Conservation (phyloP, 441 rosid genomes). For the Bocquillonia castaneifolia region DNA sequence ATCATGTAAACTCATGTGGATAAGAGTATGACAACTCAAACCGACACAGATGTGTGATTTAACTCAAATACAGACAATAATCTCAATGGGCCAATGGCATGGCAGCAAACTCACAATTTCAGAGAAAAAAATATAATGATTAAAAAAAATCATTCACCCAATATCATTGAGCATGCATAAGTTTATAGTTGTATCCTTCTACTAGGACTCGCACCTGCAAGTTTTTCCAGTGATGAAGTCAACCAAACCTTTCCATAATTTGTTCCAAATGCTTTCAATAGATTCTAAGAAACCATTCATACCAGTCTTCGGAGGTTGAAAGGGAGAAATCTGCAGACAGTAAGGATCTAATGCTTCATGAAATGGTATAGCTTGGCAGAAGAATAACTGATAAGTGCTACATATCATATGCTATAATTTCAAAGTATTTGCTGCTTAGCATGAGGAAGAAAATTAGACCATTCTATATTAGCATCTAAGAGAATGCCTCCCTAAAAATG, state of each 20-base stretch:
- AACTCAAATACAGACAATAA: neutral
- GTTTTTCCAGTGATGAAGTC: constrained; percentile 74
- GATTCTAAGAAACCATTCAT: constrained; percentile 66
- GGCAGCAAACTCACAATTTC: neutral
- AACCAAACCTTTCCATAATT: constrained; percentile 57
- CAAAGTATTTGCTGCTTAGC: neutral
- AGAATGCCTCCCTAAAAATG: neutral
- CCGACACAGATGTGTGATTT: neutral
- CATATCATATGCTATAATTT: neutral
- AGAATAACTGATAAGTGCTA: neutral
- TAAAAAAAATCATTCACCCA: neutral
- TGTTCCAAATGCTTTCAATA: constrained; percentile 47
- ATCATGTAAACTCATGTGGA: neutral
- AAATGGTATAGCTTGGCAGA: neutral
- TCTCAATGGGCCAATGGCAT: no score
- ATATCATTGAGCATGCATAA: neutral
- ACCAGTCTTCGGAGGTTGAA: constrained; percentile 54
- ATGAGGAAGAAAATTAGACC: neutral
- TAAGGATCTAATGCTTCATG: constrained; percentile 14
- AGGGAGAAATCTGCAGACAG: constrained; percentile 56
- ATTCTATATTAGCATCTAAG: neutral
- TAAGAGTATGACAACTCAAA: neutral
- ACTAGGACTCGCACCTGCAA: constrained; percentile 53
- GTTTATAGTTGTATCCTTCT: neutral
- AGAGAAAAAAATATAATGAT: neutral